Evolutionary conservation across 768 basidiomycete species (phyloP).

Genomic region (Tulasnella sp.): DNA sequence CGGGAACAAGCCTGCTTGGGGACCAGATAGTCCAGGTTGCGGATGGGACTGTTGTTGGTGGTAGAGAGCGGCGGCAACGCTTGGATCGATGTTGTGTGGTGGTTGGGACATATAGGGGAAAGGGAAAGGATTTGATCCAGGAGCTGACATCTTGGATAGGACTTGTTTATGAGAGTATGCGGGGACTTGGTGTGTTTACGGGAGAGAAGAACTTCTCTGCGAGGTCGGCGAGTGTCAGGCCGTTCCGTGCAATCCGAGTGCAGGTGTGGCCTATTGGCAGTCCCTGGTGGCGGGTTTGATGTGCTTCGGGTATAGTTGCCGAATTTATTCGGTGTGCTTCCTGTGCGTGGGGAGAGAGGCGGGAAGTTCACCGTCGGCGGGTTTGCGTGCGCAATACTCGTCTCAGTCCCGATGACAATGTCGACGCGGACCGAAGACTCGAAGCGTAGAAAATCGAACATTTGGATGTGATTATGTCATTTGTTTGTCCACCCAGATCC

Average conservation of each 20-base stretch:
- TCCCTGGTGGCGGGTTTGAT: neutral
- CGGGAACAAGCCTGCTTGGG: slow-evolving; percentile 30
- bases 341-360: neutral
- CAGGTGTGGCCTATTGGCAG: neutral
- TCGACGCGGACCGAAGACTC: neutral
- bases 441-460: neutral
- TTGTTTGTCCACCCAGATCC: neutral
- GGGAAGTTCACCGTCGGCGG: neutral
- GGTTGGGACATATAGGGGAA: slow-evolving; percentile 43
- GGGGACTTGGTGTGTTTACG: neutral
- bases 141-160: neutral
- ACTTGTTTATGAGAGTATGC: neutral
- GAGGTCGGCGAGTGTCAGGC: neutral
- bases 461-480: neutral
- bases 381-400: neutral
- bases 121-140: slow-evolving; percentile 25
- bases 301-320: neutral
- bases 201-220: neutral
- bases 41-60: slow-evolving; percentile 44
- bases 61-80: slow-evolving; percentile 46
- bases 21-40: neutral
- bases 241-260: neutral
- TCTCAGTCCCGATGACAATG: neutral
- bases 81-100: slow-evolving; percentile 60
- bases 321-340: neutral